phyloP scores from a whole-genome alignment of 2,329 filamentous ascomycete species.

The Fusarium sarcochroum region DNA sequence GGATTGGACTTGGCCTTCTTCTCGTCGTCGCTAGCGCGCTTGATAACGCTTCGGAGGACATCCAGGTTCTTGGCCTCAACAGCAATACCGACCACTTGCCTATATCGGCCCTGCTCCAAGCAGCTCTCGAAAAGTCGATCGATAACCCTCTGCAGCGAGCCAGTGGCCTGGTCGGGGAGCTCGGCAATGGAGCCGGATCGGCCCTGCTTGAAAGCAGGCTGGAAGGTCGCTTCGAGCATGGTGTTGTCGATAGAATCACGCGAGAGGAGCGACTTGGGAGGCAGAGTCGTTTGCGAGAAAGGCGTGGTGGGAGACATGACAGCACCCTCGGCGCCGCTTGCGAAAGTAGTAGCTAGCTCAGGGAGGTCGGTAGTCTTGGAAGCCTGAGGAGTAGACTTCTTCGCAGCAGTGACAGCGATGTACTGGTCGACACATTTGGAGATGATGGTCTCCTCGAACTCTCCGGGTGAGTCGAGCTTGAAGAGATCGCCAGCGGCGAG shows the following conservation, averaged over 20 bases:
- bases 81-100: constrained; percentile 96
- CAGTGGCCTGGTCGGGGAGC: constrained; percentile 77
- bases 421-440: constrained; percentile 99
- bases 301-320: constrained; percentile 92
- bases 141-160: constrained; percentile 86
- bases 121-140: constrained; percentile 93
- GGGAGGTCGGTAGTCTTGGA: constrained; percentile 66
- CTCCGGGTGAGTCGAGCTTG: constrained; percentile 89
- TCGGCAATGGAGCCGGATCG: constrained; percentile 74
- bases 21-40: constrained; percentile 89
- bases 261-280: constrained; percentile 95
- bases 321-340: constrained; percentile 77
- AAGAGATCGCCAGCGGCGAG: constrained; percentile 95
- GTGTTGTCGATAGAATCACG: constrained; percentile 78
- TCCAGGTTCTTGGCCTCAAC: constrained; percentile 94
- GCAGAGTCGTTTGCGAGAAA: constrained; percentile 93
- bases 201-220: constrained; percentile 66
- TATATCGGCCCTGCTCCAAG: constrained; percentile 86
- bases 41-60: constrained; percentile 87
- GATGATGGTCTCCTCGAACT: constrained; percentile 99
- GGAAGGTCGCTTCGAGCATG: constrained; percentile 71
- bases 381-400: constrained; percentile 62
- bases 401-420: constrained; percentile 78
- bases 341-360: constrained; percentile 86
- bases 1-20: constrained; percentile 74